These are phyloP conservation scores for Paraphoma chrysanthemicola DNA, from an alignment of 2,329 filamentous ascomycete genomes.

Conservation along the genomic window DNA sequence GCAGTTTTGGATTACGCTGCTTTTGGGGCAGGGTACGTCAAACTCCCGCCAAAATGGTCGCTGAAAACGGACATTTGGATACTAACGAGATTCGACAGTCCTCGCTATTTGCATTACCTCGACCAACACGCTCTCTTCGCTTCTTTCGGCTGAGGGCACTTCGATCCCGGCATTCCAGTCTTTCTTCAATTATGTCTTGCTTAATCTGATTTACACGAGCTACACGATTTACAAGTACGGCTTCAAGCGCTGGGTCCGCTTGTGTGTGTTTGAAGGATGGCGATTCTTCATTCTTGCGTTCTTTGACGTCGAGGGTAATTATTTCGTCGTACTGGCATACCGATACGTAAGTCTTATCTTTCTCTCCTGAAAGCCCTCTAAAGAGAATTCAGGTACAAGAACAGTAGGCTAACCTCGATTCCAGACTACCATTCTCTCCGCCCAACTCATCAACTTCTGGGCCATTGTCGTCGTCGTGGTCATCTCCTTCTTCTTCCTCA, in stretches of 20 bases:
- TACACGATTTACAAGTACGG: constrained; percentile 83
- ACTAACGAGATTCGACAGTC: constrained; percentile 16
- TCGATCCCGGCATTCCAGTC: constrained; percentile 95
- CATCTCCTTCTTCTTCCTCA: constrained; percentile 81
- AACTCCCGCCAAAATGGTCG: not conserved
- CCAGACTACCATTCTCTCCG: constrained; percentile 87
- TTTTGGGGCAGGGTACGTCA: constrained; percentile 67
- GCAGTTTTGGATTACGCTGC: constrained; percentile 86
- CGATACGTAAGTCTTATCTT: constrained; percentile 53
- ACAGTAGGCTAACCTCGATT: too few relatives aligned
- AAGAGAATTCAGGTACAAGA: too few relatives aligned
- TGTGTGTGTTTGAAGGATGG: constrained; percentile 80
- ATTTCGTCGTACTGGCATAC: constrained; percentile 96
- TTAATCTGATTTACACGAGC: constrained; percentile 81
- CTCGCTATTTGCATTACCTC: constrained; percentile 81
- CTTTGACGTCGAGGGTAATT: constrained; percentile 95
- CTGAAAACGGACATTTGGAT: not conserved
- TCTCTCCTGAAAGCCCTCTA: too few relatives aligned
- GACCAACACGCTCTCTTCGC: constrained; percentile 87
- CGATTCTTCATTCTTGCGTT: constrained; percentile 90
- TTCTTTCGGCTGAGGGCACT: constrained; percentile 72
- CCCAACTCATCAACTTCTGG: constrained; percentile 98
- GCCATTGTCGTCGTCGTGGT: constrained; percentile 91
- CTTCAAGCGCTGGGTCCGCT: constrained; percentile 68
- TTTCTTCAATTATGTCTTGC: constrained; percentile 89